Conservation (phyloP, 306 rosid genomes). For the Pyrus betulifolia region DNA sequence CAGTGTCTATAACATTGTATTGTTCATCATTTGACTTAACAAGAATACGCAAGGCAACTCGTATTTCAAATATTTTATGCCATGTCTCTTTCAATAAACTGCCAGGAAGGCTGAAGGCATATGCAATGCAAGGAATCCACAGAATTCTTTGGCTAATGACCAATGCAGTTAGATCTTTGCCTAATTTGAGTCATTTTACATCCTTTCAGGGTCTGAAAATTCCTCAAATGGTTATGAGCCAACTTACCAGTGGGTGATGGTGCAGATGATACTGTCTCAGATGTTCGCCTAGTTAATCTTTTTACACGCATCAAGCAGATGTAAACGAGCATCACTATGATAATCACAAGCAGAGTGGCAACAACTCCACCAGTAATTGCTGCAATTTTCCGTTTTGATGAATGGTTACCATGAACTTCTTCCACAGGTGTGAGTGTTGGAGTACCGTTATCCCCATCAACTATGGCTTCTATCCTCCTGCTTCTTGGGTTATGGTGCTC, state of each 20-base stretch:
- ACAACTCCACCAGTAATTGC: slow-evolving; percentile 35
- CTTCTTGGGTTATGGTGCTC: slow-evolving; percentile 13
- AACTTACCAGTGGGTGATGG: slow-evolving; percentile 52
- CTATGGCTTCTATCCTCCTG: slow-evolving; percentile 24
- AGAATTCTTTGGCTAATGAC: neutral
- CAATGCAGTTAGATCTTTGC: neutral
- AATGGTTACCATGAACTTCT: slow-evolving; percentile 25
- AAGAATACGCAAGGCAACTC: neutral
- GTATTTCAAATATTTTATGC: neutral
- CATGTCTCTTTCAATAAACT: neutral
- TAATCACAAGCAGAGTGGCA: slow-evolving; percentile 38
- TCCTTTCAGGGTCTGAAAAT: neutral
- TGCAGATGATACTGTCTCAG: slow-evolving; percentile 50
- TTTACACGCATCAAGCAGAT: slow-evolving; percentile 37
- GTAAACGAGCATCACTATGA: slow-evolving; percentile 30
- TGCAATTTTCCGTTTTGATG: slow-evolving; percentile 26
- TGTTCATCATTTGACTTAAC: neutral
- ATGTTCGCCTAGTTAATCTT: slow-evolving; percentile 35
- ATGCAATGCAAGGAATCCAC: neutral
- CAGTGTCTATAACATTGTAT: neutral
- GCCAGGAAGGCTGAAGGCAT: neutral
- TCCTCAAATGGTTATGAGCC: neutral
- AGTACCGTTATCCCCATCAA: slow-evolving; percentile 31
- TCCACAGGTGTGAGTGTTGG: slow-evolving; percentile 42
- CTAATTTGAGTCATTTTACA: neutral